Base-by-base conservation (phyloP, 352 stramenopile species). In the Phytopythium sindhum region DNA sequence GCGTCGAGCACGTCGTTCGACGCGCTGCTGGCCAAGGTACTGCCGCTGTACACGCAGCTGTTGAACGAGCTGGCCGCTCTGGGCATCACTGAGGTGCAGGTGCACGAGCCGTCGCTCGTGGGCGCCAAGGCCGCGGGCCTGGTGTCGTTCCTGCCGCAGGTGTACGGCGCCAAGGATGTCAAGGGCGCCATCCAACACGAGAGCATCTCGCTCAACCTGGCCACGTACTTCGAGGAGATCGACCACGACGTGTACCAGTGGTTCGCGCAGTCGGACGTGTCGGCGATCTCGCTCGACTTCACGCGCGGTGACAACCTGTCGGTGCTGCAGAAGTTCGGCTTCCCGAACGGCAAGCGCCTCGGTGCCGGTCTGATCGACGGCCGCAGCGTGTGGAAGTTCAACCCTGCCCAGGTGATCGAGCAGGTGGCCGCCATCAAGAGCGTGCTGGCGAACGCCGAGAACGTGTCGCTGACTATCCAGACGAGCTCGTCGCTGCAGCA, bases 21-120 rank as follows among this genome's bases (percentile, higher is more conserved):
- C 33, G 71, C 78, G n/a, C 54, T 95, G 47, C 71, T 97, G 15
- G 72, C 71, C 21, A 78, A 89, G 67, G 67, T 97, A 0, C 64
- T 96, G 45, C 89, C 89, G 47, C 67, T 96, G 4, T 97, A 97
- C 76, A 78, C 80, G 61, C 65, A 81, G 29, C 68, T 98, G 24
- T 60, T 98, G 24, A 57, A 64, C 12, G 73, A 96, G 51, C 71
- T 97, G 10, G 76, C 81, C 10, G 70, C 64, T 26, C 73, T 97
- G 2, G 91, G 90, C 52, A 76, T 97, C 4, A 66, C 70, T 4
- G 86, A 97, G 60, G 78, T 98, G 53, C 93, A 97, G 80, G 77
- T 98, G 35, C 89, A 97, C 70, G 93, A 98, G 75, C 89, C 93
- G 12, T 90, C 84, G 62, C 80, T 98, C 24, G 91, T 97, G 17